A percentile compares a stretch with the other conserved stretches of the same genome.
phyloP scores from a whole-genome alignment of 2,329 filamentous ascomycete genomes.

The Alternaria hordeiaustralica region DNA sequence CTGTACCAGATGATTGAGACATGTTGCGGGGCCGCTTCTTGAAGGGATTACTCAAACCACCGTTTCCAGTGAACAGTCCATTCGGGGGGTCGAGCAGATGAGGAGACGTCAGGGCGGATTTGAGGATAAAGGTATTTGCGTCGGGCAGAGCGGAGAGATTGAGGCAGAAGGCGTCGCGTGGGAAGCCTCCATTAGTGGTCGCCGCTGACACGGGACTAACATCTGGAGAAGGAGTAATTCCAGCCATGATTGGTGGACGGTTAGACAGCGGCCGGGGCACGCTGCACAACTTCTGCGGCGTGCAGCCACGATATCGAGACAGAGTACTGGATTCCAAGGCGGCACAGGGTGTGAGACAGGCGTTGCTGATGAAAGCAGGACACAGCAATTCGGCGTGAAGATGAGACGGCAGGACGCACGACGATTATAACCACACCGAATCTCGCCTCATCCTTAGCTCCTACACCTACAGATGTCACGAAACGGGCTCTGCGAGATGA shows the following conservation, averaged over 20 bases:
- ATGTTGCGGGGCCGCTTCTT: conserved; percentile 51
- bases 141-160: conserved; percentile 49
- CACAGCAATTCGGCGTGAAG: neutral
- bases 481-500: conserved; percentile 39
- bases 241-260: conserved; percentile 50
- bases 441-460: conserved; percentile 29
- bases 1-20: conserved; percentile 51
- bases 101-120: conserved; percentile 47
- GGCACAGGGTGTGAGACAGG: conserved; percentile 4
- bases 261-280: conserved; percentile 30
- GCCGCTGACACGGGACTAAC: conserved; percentile 53
- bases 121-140: conserved; percentile 46
- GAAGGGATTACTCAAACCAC: conserved; percentile 39
- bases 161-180: conserved; percentile 50
- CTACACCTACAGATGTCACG: conserved; percentile 16
- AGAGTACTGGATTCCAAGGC: conserved; percentile 13
- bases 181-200: conserved; percentile 48
- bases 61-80: conserved; percentile 39
- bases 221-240: conserved; percentile 50
- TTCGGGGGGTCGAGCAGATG: conserved; percentile 49
- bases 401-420: conserved; percentile 18
- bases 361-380: conserved; percentile 1
- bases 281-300: conserved; percentile 40
- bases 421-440: conserved; percentile 31
- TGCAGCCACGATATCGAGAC: conserved; percentile 35